Base-by-base conservation (phyloP, 257 asterid genomes). In the Solanum pennellii region DNA sequence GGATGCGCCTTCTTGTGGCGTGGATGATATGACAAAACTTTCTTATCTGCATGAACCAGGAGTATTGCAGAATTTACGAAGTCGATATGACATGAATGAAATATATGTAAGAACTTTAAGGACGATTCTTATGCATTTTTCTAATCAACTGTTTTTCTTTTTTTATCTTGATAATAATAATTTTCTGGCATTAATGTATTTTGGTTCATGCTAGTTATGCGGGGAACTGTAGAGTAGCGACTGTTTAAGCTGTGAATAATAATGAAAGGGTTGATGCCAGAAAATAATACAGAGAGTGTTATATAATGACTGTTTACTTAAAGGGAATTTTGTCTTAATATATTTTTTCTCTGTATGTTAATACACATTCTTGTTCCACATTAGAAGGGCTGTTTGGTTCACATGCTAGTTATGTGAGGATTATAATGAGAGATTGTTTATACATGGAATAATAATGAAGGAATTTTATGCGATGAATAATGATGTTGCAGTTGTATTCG, bases 41-140 rank as follows among this genome's bases (percentile, higher is more conserved):
- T 92, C 98, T 60, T 96, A 96, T 89, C 92, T 96, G 92, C 99
- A 95, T 84, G 99, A 96, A 90, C 99, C 99, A 23, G 98, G 99
- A 77, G 97, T 94, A 89, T 87, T 96, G 86, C 92, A 94, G 91
- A 96, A 96, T 89, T 86, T 96, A 95, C 92, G 87, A 88, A 86
- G 90, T 76, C 89, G 99, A 90, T 96, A 93, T 87, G 94, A 93
- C 90, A 89, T 91, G 79, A 92, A 96, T 76, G 98, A 96, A 87
- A 96, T 96, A 86, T 96, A 96, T 88, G 99, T 96, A 88, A 90
- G 98, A 90, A 45, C 73, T 87, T 65, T 73, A 72, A 49, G 69
- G 69, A 82, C 2, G 31, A 49, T 82, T 31, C 12, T 82, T 29
- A 82, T 29, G 44, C 45, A 82, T 29, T 82, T 29, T 82, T 49